Conservation (phyloP, 202 grass and related monocot genomes). For the Zizania palustris region DNA sequence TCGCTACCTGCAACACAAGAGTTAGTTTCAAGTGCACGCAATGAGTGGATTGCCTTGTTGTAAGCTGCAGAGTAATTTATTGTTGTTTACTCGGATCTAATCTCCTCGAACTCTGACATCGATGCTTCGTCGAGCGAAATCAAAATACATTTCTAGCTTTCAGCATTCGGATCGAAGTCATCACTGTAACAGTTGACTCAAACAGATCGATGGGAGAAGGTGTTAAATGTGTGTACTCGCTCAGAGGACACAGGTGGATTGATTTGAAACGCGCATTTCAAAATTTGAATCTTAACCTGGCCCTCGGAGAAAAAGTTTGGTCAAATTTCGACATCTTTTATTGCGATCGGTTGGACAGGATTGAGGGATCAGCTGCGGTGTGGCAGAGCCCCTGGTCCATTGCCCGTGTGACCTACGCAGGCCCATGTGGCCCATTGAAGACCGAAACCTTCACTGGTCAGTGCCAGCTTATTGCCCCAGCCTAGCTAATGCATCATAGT, state of each 20-base stretch:
- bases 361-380: background rate
- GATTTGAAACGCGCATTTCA: background rate
- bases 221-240: background rate
- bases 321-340: background rate
- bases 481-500: background rate
- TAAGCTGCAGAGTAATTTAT: conserved; percentile 17
- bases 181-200: background rate
- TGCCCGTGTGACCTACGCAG: too few species aligned
- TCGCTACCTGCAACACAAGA: background rate
- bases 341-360: background rate
- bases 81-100: background rate
- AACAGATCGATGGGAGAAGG: background rate
- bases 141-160: background rate
- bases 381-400: background rate
- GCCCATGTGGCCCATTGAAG: background rate
- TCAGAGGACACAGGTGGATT: background rate
- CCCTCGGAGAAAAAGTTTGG: background rate
- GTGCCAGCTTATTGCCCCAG: background rate
- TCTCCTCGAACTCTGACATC: conserved; percentile 31
- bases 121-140: conserved; percentile 10
- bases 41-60: conserved; percentile 40
- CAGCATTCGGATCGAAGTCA: background rate
- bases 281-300: background rate
- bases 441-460: background rate
- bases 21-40: conserved; percentile 37